Percentiles rank a stretch among this genome's conserved stretches.
phyloP scores from a whole-genome alignment of 129 eudicot species.

The Pulicaria dysenterica region DNA sequence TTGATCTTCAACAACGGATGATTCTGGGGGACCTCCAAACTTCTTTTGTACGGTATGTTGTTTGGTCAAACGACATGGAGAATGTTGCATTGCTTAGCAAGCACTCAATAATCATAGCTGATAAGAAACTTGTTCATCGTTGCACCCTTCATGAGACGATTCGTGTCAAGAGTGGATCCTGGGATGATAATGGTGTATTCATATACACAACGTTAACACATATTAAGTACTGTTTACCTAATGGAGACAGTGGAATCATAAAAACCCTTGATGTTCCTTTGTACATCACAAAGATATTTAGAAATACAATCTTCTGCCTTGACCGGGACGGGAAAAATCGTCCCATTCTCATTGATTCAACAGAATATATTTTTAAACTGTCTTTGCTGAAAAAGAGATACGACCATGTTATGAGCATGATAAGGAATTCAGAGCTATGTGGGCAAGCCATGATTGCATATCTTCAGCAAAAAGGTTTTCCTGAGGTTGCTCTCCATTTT shows the following conservation, averaged over 20 bases:
- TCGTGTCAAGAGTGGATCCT: constrained; percentile 74
- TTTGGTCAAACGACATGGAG: constrained; percentile 74
- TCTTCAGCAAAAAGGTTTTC: constrained; percentile 80
- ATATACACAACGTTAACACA: constrained; percentile 72
- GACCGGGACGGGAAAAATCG: constrained; percentile 79
- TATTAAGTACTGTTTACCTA: constrained; percentile 74
- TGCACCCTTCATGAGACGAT: constrained; percentile 77
- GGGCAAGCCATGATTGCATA: constrained; percentile 89
- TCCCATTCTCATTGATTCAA: constrained; percentile 66
- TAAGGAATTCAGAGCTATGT: constrained; percentile 69
- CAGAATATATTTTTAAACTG: constrained; percentile 66
- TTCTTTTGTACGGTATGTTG: constrained; percentile 58
- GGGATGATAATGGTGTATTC: constrained; percentile 84
- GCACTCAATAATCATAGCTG: constrained; percentile 63
- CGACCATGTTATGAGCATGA: constrained; percentile 80
- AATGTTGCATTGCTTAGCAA: constrained; percentile 67
- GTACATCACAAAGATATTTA: constrained; percentile 65
- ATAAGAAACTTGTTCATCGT: constrained; percentile 61
- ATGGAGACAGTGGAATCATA: constrained; percentile 75
- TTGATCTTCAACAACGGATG: constrained; percentile 60
- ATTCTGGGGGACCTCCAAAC: constrained; percentile 63
- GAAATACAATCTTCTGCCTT: constrained; percentile 67
- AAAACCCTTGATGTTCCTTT: constrained; percentile 69
- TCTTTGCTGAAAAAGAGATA: constrained; percentile 58
- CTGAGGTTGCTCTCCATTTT: constrained; percentile 77